phyloP scores from a whole-genome alignment of 1,284 basidiomycete species.

The Serendipita sp. region DNA sequence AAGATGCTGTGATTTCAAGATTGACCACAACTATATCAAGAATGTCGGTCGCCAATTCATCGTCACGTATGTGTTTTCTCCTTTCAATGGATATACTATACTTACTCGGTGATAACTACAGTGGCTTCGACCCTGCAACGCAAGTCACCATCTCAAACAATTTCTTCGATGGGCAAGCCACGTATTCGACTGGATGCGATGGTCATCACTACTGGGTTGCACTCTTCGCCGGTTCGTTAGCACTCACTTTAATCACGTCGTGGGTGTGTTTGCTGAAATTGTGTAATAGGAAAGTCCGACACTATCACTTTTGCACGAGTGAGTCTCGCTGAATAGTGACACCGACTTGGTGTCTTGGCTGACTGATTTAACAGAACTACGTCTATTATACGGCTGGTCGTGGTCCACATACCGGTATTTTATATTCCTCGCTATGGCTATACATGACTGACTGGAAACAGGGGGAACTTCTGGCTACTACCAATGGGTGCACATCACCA shows the following conservation, averaged over 20 bases:
- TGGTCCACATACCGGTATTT: neutral
- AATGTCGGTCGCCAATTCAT: slow-evolving; percentile 17
- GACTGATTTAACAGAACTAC: slow-evolving; percentile 14
- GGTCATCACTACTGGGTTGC: slow-evolving; percentile 14
- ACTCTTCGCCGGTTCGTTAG: neutral
- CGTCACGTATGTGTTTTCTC: slow-evolving; percentile 14
- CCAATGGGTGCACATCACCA: slow-evolving; percentile 10
- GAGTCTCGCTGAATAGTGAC: neutral
- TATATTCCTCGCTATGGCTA: no score
- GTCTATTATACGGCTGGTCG: slow-evolving; percentile 5
- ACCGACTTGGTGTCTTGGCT: no score
- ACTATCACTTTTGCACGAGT: slow-evolving; percentile 17
- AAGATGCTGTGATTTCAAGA: slow-evolving; percentile 1
- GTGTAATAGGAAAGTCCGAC: slow-evolving; percentile 12
- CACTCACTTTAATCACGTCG: no score
- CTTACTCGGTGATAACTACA: neutral
- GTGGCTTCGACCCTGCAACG: slow-evolving; percentile 16
- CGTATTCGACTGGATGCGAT: slow-evolving; percentile 18
- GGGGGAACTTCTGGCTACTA: slow-evolving; percentile 16
- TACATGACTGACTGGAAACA: neutral
- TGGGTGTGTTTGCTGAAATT: neutral
- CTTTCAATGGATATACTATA: neutral
- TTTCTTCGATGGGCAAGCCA: slow-evolving; percentile 17
- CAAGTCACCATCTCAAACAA: slow-evolving; percentile 18
- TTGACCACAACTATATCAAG: slow-evolving; percentile 15